Conservation (phyloP, 2,329 filamentous ascomycete species). For the Calonectria fujianensis region DNA sequence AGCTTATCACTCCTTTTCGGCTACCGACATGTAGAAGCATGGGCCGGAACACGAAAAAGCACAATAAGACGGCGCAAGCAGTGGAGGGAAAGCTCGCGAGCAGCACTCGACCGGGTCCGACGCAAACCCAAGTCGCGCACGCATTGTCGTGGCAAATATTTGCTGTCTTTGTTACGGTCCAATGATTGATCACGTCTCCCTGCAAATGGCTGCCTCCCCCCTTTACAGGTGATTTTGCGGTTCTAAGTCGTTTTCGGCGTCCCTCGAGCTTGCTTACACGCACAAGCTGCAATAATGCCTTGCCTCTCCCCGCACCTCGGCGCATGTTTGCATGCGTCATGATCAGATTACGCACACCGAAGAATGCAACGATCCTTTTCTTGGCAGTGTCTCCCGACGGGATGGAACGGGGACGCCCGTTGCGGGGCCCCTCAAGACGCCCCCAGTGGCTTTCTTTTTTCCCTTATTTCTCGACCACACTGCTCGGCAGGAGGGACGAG, state of each 20-base stretch:
- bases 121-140: conserved; percentile 2
- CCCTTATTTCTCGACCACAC: not conserved
- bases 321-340: conserved; percentile 19
- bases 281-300: conserved; percentile 9
- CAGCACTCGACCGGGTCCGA: not conserved
- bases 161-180: not conserved
- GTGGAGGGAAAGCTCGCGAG: not conserved
- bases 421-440: conserved; percentile 16
- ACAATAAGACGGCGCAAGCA: not conserved
- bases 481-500: not conserved
- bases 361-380: conserved; percentile 22
- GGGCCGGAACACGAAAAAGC: conserved; percentile 1
- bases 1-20: conserved; percentile 27
- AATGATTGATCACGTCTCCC: not conserved
- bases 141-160: conserved; percentile 1
- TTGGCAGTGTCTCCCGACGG: conserved; percentile 17
- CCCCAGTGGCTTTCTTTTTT: not conserved
- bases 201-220: not conserved
- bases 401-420: conserved; percentile 23
- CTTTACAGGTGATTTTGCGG: not conserved
- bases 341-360: conserved; percentile 23
- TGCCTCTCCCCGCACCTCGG: not conserved
- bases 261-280: not conserved
- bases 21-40: not conserved
- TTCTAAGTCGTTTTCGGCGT: not conserved